Evolutionary conservation across 805 yeast genomes (phyloP).

Genomic region (Metschnikowia amazonensis): DNA sequence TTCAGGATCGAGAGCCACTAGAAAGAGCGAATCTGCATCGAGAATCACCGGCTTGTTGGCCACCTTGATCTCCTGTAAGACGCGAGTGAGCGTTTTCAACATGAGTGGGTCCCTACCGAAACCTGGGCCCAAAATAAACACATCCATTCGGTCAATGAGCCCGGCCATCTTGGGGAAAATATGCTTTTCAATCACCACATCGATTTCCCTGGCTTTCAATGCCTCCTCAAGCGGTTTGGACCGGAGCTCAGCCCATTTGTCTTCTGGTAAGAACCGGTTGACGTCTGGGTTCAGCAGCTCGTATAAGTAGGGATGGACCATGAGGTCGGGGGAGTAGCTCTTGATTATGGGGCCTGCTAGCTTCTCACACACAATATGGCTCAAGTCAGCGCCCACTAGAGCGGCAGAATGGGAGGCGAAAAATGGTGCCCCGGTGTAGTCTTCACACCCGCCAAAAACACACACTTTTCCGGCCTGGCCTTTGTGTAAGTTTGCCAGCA

Average conservation of each 20-base stretch:
- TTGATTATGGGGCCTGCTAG: constrained; percentile 79
- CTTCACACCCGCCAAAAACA: constrained; percentile 91
- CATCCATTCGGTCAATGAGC: constrained; percentile 64
- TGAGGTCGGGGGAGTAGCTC: constrained; percentile 83
- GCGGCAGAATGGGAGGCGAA: constrained; percentile 86
- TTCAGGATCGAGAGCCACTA: constrained; percentile 56
- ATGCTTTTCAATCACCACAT: constrained; percentile 34
- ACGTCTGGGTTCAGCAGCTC: constrained; percentile 41
- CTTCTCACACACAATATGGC: constrained; percentile 83
- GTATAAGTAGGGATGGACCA: constrained; percentile 89
- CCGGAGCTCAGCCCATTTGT: constrained; percentile 18
- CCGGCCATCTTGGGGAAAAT: constrained; percentile 54
- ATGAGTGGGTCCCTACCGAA: constrained; percentile 77
- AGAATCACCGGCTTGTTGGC: constrained; percentile 67
- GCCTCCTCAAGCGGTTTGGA: constrained; percentile 22
- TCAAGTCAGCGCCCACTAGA: constrained; percentile 79
- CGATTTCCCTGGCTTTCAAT: constrained; percentile 22
- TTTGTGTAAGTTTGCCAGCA: constrained; percentile 67
- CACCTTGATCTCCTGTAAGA: constrained; percentile 54
- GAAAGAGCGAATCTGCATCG: constrained; percentile 85
- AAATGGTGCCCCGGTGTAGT: constrained; percentile 95
- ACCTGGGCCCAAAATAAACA: constrained; percentile 89
- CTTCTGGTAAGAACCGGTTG: constrained; percentile 17
- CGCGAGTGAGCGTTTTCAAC: constrained; percentile 54
- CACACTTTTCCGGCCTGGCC: constrained; percentile 90